A percentile compares a stretch with the other conserved stretches of the same genome.
phyloP scores from a whole-genome alignment of 495 filamentous ascomycete species.

The Xylaria venustula region DNA sequence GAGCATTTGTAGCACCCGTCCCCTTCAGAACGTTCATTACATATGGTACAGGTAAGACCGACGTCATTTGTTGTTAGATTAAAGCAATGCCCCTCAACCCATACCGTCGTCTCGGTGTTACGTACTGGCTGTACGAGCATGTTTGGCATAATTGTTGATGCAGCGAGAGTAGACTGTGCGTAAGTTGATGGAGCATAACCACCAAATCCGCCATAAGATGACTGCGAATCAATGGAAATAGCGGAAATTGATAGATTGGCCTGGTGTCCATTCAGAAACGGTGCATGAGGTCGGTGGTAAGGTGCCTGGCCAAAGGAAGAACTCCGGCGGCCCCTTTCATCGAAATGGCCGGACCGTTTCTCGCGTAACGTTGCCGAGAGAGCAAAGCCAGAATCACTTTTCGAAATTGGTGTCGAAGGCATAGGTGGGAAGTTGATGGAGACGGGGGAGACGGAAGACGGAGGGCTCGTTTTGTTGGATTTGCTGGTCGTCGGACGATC shows the following conservation, averaged over 20 bases:
- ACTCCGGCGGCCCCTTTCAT: conserved; percentile 77
- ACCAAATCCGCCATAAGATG: conserved; percentile 55
- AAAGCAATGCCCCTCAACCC: conserved; percentile 94
- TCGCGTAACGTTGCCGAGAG: conserved; percentile 82
- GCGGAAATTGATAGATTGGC: conserved; percentile 83
- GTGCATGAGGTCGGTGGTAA: conserved; percentile 75
- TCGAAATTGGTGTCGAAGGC: conserved; percentile 72
- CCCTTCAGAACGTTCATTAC: conserved; percentile 79
- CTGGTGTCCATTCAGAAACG: conserved; percentile 75
- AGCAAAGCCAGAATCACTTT: conserved; percentile 86
- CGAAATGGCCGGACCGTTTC: conserved; percentile 94
- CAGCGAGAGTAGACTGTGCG: conserved; percentile 93
- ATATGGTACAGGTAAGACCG: conserved; percentile 73
- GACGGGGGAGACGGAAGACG: conserved; percentile 81
- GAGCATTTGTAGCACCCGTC: conserved; percentile 86
- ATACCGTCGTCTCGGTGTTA: conserved; percentile 82
- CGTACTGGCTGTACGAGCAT: conserved; percentile 79
- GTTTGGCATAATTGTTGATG: conserved; percentile 96
- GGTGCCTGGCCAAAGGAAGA: conserved; percentile 79
- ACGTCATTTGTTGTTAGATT: conserved; percentile 68
- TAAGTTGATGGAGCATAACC: conserved; percentile 93
- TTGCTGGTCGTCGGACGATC: conserved; percentile 83
- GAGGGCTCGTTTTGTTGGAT: conserved; percentile 73
- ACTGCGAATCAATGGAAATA: conserved; percentile 69
- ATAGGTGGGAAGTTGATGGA: conserved; percentile 75